phyloP scores from a whole-genome alignment of 129 eudicot species.

The Ambrosia artemisiifolia region DNA sequence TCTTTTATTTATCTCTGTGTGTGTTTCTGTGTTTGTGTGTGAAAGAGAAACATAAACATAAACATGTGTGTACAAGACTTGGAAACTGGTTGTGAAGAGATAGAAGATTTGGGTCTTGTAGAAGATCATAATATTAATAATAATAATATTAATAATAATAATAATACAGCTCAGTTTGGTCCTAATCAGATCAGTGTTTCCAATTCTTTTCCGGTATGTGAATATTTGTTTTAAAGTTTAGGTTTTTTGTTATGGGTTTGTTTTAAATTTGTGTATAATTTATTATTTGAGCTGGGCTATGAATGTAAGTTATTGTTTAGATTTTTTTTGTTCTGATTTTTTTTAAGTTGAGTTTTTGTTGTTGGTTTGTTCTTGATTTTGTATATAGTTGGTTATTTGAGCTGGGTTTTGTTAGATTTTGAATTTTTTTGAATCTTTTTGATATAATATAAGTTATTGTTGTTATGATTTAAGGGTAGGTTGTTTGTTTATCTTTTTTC shows the following conservation, averaged over 20 bases:
- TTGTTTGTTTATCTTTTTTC: too few relatives aligned
- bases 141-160: background rate
- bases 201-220: conserved; percentile 52
- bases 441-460: background rate
- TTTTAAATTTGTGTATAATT: background rate
- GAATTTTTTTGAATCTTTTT: background rate
- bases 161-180: conserved; percentile 20
- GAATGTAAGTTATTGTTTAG: background rate
- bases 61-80: conserved; percentile 75
- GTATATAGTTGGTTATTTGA: background rate
- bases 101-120: conserved; percentile 47
- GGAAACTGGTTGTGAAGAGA: conserved; percentile 53
- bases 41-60: conserved; percentile 12
- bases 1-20: conserved; percentile 1
- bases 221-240: background rate
- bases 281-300: background rate
- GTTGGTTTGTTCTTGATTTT: too few relatives aligned
- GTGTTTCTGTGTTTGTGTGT: conserved; percentile 24
- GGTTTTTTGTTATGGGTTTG: conserved; percentile 11
- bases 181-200: conserved; percentile 38
- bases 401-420: background rate
- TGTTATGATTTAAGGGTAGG: background rate
- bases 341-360: too few relatives aligned
- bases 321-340: background rate
- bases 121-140: conserved; percentile 21